Evolutionary conservation across 176 grass and related monocot genomes (phyloP).

Genomic region (Carex scoparia): DNA sequence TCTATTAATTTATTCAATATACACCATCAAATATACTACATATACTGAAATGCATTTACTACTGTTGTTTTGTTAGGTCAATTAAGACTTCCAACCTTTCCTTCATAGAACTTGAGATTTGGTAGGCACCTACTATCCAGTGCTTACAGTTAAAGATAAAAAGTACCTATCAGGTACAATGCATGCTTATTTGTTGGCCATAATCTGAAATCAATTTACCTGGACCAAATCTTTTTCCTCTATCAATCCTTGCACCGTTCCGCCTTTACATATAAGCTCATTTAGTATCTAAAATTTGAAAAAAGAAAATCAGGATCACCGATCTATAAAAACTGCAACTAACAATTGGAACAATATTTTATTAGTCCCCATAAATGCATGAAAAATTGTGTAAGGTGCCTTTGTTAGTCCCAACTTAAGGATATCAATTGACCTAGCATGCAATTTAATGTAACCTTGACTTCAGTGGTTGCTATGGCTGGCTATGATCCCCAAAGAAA

Average conservation of each 20-base stretch:
- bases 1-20: slow-evolving; percentile 33
- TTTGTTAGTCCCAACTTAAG: no score
- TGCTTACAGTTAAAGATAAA: not conserved
- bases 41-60: not conserved
- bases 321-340: not conserved
- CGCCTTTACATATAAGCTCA: slow-evolving; percentile 75
- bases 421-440: no score
- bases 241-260: slow-evolving; percentile 74
- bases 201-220: slow-evolving; percentile 36
- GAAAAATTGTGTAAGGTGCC: no score
- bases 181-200: slow-evolving; percentile 13
- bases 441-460: no score
- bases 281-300: slow-evolving; percentile 53
- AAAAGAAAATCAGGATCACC: not conserved
- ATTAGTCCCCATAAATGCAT: not conserved
- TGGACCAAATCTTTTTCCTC: slow-evolving; percentile 93
- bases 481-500: not conserved
- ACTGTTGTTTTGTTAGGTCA: not conserved
- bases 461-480: no score
- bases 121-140: not conserved
- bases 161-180: not conserved
- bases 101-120: not conserved
- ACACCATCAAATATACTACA: not conserved
- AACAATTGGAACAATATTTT: not conserved
- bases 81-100: not conserved